Percentiles rank a stretch among this genome's conserved stretches.
Conservation (phyloP, 108 stramenopile genomes). For the Bacterosira constricta region DNA sequence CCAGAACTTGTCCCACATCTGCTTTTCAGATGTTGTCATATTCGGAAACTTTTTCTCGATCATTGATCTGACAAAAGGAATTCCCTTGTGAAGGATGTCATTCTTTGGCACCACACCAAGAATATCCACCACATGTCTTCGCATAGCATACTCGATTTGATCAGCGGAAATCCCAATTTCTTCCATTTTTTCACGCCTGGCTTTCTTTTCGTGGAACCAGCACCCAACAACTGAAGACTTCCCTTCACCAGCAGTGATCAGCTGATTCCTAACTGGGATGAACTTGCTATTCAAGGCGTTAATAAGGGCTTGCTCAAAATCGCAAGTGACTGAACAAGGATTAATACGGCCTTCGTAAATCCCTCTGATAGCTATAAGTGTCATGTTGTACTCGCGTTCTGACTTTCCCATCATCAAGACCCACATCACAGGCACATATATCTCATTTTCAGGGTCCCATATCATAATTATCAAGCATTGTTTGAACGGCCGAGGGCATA, state of each 20-base stretch:
- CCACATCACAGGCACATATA: constrained; percentile 12
- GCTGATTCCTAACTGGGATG: no score
- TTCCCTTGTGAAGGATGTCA: neutral
- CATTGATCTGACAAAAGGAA: neutral
- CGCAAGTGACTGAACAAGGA: constrained; percentile 4
- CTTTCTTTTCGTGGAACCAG: neutral
- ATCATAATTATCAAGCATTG: constrained; percentile 14
- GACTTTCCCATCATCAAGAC: constrained; percentile 14
- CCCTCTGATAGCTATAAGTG: no score
- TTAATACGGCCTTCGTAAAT: no score
- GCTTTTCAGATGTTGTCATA: no score
- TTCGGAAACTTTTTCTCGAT: no score
- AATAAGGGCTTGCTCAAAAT: constrained; percentile 5
- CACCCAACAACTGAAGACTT: neutral
- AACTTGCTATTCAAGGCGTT: neutral
- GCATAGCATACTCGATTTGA: no score
- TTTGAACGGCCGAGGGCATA: neutral
- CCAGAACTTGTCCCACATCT: neutral
- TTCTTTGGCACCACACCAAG: neutral
- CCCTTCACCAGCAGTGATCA: neutral
- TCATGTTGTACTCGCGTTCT: no score
- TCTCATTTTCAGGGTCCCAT: neutral
- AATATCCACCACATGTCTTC: neutral
- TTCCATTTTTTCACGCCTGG: no score
- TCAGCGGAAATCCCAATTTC: neutral